Conservation (phyloP, 306 rosid species). For the Rosa chinensis region DNA sequence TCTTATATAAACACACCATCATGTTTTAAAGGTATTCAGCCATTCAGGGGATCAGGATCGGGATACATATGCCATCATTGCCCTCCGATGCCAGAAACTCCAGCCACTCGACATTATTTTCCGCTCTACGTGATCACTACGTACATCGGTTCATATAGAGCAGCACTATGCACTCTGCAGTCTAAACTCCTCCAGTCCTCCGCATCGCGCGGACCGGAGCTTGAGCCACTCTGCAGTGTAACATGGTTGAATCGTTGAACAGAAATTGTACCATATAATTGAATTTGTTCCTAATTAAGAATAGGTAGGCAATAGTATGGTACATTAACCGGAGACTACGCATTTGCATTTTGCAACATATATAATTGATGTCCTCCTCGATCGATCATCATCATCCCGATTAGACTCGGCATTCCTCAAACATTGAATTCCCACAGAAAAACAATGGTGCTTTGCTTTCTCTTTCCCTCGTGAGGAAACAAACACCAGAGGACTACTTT, state of each 20-base stretch:
- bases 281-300: not conserved
- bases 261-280: not conserved
- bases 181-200: not conserved
- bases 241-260: not conserved
- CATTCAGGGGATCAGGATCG: not conserved
- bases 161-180: not conserved
- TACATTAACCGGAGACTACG: not conserved
- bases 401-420: constrained; percentile 4
- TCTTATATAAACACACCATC: not conserved
- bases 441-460: constrained; percentile 27
- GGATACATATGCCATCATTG: too few relatives aligned
- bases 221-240: not conserved
- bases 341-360: not conserved
- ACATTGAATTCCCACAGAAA: not conserved
- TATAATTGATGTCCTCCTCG: not conserved
- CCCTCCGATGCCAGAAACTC: not conserved
- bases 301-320: not conserved
- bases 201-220: not conserved
- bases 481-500: constrained; percentile 16
- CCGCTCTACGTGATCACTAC: not conserved
- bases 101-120: not conserved
- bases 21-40: not conserved
- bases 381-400: constrained; percentile 7
- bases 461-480: constrained; percentile 37
- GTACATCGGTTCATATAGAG: not conserved